Evolutionary conservation across 2,329 filamentous ascomycete species (phyloP), one percentile per base, ranked within the genome.

Genomic region (Stenocarpella maydis): DNA sequence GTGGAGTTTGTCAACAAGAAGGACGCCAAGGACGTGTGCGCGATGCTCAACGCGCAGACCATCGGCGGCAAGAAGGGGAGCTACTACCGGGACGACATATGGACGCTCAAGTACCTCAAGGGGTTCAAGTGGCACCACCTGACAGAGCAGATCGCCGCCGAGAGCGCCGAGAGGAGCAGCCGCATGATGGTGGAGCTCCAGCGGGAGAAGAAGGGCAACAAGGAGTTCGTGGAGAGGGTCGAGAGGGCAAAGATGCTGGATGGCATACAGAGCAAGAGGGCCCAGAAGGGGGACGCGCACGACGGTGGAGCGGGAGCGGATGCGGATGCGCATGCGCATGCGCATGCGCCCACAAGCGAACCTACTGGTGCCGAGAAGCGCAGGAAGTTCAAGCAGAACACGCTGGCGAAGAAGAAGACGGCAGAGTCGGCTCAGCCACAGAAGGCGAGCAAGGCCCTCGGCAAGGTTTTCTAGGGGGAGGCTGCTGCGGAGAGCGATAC

Each of bases 31-130:
- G 83, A 87, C n/a, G 91, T 88, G 0, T 92, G 90, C 61, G 91
- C 93, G 73, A 85, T 92, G 31, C 83, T 97, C 61, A 97, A 97
- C 77, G 91, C 91, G 50, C 88, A 87, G 72, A 92, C 87, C 15
- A 92, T 96, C 70, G 93, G 93, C 63, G 93, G 93, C 31, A 95
- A 95, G 82, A 97, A 97, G 82, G 87, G 92, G 15, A 88, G 87
- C 60, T 94, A 92, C 78, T 97, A 95, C 82, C 89, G 92, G 74
- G 93, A 97, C 78, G 93, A 97, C 78, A 86, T 97, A 53, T 97
- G 93, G 93, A 95, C 92, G 75, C 82, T 96, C 72, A 86, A 92
- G 71, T 97, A 97, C 76, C 82, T 97, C 72, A 91, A 88, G 72
- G 92, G 92, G 1, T 95, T 96, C 82, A 96, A 95, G 80, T 97